phyloP scores from a whole-genome alignment of 345 rosid genomes.

The Acer yangbiense region DNA sequence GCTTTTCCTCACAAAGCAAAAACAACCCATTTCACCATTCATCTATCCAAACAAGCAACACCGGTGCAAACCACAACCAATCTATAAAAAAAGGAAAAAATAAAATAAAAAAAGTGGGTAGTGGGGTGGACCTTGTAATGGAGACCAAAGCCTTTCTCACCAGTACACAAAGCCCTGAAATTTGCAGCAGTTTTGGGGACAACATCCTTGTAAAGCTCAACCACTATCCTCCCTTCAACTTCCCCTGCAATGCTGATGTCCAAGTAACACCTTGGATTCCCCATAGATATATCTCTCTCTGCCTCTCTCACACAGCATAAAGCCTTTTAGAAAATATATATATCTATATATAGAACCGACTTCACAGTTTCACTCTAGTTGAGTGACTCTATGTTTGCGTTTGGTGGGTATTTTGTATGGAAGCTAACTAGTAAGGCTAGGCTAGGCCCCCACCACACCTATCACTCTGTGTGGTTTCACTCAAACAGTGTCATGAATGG shows the following conservation, averaged over 20 bases:
- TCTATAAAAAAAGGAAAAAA: too few species aligned
- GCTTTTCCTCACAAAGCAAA: neutral
- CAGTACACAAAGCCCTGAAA: slow-evolving; percentile 92
- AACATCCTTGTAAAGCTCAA: slow-evolving; percentile 81
- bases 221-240: slow-evolving; percentile 89
- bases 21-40: neutral
- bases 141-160: slow-evolving; percentile 92
- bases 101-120: neutral
- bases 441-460: neutral
- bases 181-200: slow-evolving; percentile 91
- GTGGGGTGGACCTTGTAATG: slow-evolving; percentile 68
- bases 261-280: slow-evolving; percentile 68
- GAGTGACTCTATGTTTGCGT: neutral
- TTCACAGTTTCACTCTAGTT: neutral
- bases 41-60: neutral
- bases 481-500: neutral
- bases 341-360: too few species aligned
- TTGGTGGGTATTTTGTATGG: neutral
- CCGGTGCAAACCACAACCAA: neutral
- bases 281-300: slow-evolving; percentile 29
- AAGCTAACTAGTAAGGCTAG: too few species aligned
- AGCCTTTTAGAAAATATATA: neutral
- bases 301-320: neutral
- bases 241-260: slow-evolving; percentile 91
- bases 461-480: neutral